phyloP scores from a whole-genome alignment of 1,284 basidiomycete genomes.

The Cutaneotrichosporon dermatis region DNA sequence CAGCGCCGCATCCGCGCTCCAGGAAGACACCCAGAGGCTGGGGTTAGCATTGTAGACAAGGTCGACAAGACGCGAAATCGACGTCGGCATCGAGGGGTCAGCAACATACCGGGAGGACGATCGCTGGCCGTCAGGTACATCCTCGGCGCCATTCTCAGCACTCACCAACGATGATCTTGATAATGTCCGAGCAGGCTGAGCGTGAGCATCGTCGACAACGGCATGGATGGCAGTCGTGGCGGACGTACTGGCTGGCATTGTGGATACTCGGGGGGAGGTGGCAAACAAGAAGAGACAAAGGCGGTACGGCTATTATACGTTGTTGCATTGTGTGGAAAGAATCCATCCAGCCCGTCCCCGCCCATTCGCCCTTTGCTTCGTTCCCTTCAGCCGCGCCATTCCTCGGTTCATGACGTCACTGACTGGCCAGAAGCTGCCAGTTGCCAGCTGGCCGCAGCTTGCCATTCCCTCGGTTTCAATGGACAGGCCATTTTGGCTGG shows the following conservation, averaged over 20 bases:
- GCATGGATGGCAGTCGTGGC: conserved; percentile 1
- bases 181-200: conserved; percentile 33
- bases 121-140: conserved; percentile 13
- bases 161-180: conserved; percentile 39
- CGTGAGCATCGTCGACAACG: background rate
- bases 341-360: too few species aligned
- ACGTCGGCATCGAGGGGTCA: background rate
- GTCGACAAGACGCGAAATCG: too few species aligned
- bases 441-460: too few species aligned
- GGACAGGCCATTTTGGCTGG: too few species aligned
- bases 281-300: conserved; percentile 4
- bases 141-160: background rate
- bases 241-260: conserved; percentile 9
- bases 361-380: too few species aligned
- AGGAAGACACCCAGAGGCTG: conserved; percentile 46
- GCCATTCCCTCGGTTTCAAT: too few species aligned
- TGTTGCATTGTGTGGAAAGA: too few species aligned
- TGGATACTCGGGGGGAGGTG: background rate
- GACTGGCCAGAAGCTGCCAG: too few species aligned
- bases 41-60: background rate
- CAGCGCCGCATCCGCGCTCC: conserved; percentile 41
- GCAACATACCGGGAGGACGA: conserved; percentile 36
- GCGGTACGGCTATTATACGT: too few species aligned
- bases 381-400: too few species aligned
- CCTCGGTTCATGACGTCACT: background rate